Conservation (phyloP, 2,329 filamentous ascomycete species). For the Neoarthrinium moseri region DNA sequence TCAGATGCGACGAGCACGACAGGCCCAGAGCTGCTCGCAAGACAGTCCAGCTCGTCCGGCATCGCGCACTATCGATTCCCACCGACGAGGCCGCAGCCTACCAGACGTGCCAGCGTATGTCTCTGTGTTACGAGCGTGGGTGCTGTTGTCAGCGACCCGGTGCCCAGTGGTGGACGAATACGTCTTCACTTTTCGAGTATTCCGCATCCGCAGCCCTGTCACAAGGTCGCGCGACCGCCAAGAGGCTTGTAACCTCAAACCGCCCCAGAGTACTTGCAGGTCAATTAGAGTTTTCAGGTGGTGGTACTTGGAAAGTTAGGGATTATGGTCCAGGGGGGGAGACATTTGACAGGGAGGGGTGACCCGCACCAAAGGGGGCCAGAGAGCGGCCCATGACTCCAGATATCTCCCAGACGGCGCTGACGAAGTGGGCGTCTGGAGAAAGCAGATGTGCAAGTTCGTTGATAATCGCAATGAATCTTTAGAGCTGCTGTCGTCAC, state of each 20-base stretch:
- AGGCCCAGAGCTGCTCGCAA: not conserved
- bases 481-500: constrained; percentile 1
- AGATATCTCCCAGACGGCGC: not conserved
- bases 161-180: no score
- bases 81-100: not conserved
- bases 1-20: constrained; percentile 4
- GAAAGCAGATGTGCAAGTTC: no score
- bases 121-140: not conserved
- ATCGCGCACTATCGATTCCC: constrained; percentile 4
- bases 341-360: constrained; percentile 1
- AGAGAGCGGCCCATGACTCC: not conserved
- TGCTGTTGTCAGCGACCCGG: not conserved
- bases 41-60: not conserved
- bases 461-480: not conserved
- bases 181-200: not conserved
- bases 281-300: constrained; percentile 9
- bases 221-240: not conserved
- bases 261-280: constrained; percentile 4
- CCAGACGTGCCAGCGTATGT: constrained; percentile 2
- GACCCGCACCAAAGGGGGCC: not conserved
- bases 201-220: not conserved
- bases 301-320: not conserved
- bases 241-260: constrained; percentile 6
- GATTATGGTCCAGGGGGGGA: not conserved
- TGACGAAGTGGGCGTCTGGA: constrained; percentile 1